phyloP scores from a whole-genome alignment of 2,329 filamentous ascomycete species.

The Cladophialophora immunda region DNA sequence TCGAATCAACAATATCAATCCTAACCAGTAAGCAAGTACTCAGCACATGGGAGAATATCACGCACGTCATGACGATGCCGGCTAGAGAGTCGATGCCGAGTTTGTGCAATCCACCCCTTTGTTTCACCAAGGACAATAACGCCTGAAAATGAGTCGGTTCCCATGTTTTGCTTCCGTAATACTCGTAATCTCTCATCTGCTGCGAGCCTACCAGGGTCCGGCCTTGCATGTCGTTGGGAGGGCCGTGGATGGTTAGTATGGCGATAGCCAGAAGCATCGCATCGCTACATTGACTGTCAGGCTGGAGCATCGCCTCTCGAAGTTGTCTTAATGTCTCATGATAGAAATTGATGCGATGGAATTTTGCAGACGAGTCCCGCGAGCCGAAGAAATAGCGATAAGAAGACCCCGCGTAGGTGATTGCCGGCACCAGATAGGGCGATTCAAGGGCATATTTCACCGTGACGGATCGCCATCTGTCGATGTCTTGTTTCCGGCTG shows the following conservation, averaged over 20 bases:
- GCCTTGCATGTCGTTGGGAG: not conserved
- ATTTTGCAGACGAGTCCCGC: slow-evolving; percentile 3
- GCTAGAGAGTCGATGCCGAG: slow-evolving; percentile 19
- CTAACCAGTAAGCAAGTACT: slow-evolving; percentile 4
- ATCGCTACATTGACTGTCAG: slow-evolving; percentile 10
- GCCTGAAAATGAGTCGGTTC: slow-evolving; percentile 27
- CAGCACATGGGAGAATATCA: not conserved
- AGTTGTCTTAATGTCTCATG: slow-evolving; percentile 20
- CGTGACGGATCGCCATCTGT: slow-evolving; percentile 23
- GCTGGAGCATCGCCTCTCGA: slow-evolving; percentile 13
- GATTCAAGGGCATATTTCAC: slow-evolving; percentile 18
- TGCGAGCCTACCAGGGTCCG: not conserved
- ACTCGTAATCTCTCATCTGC: slow-evolving; percentile 23
- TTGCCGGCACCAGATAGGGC: slow-evolving; percentile 26
- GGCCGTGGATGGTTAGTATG: slow-evolving; percentile 25
- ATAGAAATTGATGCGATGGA: slow-evolving; percentile 22
- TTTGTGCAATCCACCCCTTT: slow-evolving; percentile 23
- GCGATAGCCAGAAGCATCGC: slow-evolving; percentile 28
- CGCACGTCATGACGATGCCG: slow-evolving; percentile 26
- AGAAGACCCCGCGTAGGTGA: slow-evolving; percentile 27
- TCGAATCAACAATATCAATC: slow-evolving; percentile 22
- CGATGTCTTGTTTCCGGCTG: slow-evolving; percentile 22
- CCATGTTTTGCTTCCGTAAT: slow-evolving; percentile 24
- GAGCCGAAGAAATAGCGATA: slow-evolving; percentile 30
- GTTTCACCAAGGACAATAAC: slow-evolving; percentile 20